These are phyloP conservation scores for Tricholoma hemisulphureum DNA, from an alignment of 768 basidiomycete genomes.

Conservation along the genomic window DNA sequence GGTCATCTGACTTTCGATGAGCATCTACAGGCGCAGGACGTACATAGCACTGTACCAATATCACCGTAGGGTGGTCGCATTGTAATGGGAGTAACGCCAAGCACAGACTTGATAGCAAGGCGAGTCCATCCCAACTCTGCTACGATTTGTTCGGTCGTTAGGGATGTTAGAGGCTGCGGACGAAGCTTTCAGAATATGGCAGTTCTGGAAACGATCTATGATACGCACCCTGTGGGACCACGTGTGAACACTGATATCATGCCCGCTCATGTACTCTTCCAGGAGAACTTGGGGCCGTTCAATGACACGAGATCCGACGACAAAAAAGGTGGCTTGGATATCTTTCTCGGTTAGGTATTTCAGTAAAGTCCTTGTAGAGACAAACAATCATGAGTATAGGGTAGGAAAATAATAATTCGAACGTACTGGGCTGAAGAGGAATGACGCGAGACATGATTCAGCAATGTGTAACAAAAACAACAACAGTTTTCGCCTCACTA, in stretches of 20 bases:
- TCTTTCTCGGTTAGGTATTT: slow-evolving; percentile 64
- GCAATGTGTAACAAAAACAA: neutral
- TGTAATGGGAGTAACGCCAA: slow-evolving; percentile 74
- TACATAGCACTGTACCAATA: slow-evolving; percentile 45
- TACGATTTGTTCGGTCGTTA: slow-evolving; percentile 82
- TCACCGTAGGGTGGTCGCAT: slow-evolving; percentile 86
- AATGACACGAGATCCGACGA: slow-evolving; percentile 81
- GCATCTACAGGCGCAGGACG: neutral
- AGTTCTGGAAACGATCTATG: neutral
- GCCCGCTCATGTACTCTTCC: slow-evolving; percentile 76
- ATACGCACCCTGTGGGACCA: slow-evolving; percentile 76
- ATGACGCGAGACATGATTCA: slow-evolving; percentile 6
- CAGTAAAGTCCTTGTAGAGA: slow-evolving; percentile 54
- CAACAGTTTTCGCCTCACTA: slow-evolving; percentile 54
- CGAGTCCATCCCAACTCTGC: slow-evolving; percentile 94
- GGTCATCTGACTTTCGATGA: slow-evolving; percentile 58
- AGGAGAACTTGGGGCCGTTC: slow-evolving; percentile 73
- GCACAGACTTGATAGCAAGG: slow-evolving; percentile 72
- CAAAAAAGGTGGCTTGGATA: slow-evolving; percentile 85
- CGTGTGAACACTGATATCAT: slow-evolving; percentile 84
- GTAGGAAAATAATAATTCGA: neutral
- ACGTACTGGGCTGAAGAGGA: slow-evolving; percentile 26
- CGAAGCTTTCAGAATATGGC: slow-evolving; percentile 7
- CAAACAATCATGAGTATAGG: neutral
- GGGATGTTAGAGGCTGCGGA: slow-evolving; percentile 56